Evolutionary conservation across 108 stramenopile species (phyloP).

Genomic region (Cyclotella atomus): DNA sequence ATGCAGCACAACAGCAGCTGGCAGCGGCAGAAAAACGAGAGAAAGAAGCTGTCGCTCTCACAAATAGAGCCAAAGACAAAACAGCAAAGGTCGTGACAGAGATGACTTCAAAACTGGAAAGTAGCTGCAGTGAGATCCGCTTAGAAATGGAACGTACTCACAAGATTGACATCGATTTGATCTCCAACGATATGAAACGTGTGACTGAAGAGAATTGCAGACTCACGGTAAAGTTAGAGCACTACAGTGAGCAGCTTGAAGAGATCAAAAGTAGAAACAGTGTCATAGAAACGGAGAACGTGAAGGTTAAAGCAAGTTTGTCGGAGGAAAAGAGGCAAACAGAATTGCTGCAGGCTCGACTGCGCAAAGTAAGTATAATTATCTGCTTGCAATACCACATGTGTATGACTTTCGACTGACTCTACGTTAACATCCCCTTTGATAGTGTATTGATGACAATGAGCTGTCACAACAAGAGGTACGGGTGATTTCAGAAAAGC

Average conservation of each 20-base stretch:
- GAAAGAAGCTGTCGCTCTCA: constrained; percentile 10
- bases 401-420: background rate
- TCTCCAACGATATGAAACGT: background rate
- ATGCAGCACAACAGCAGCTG: constrained; percentile 8
- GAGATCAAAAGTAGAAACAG: constrained; percentile 9
- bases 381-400: too few species aligned
- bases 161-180: constrained; percentile 8
- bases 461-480: background rate
- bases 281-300: background rate
- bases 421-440: background rate
- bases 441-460: background rate
- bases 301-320: background rate
- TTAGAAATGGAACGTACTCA: constrained; percentile 11
- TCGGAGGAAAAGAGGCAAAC: constrained; percentile 9
- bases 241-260: background rate
- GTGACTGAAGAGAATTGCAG: background rate
- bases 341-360: constrained; percentile 4
- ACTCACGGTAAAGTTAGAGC: background rate
- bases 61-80: constrained; percentile 23
- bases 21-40: constrained; percentile 1
- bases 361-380: constrained; percentile 19
- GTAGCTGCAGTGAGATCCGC: background rate
- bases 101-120: constrained; percentile 15
- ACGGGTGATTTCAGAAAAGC: background rate
- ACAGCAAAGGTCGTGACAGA: constrained; percentile 4